A percentile compares a stretch with the other conserved stretches of the same genome.
phyloP scores from a whole-genome alignment of 2,329 filamentous ascomycete species.

The Cytospora mali region DNA sequence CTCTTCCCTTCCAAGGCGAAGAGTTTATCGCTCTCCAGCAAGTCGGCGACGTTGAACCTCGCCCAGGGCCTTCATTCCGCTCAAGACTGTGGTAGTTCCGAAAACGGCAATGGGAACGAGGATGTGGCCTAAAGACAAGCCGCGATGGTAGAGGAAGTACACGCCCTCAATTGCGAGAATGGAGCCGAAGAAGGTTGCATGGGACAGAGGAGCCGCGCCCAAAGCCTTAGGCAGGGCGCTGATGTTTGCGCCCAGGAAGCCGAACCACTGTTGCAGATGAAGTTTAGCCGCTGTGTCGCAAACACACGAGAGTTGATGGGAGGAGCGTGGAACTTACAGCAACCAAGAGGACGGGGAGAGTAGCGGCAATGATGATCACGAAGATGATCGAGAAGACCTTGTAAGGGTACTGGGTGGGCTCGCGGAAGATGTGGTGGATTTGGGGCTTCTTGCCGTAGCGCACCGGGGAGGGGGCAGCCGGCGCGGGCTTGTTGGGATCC shows the following conservation, averaged over 20 bases:
- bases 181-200: conserved; percentile 83
- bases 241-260: conserved; percentile 77
- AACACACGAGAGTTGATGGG: not conserved
- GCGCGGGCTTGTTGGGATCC: conserved; percentile 62
- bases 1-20: not conserved
- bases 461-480: conserved; percentile 66
- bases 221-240: conserved; percentile 77
- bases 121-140: conserved; percentile 89
- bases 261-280: conserved; percentile 64
- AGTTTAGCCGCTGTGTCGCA: not conserved
- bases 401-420: conserved; percentile 78
- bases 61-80: conserved; percentile 84
- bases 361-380: conserved; percentile 68
- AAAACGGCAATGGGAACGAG: conserved; percentile 73
- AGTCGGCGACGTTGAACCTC: conserved; percentile 90
- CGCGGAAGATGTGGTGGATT: conserved; percentile 89
- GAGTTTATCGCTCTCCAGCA: conserved; percentile 64
- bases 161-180: conserved; percentile 85
- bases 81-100: conserved; percentile 74
- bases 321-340: conserved; percentile 54
- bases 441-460: conserved; percentile 83
- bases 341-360: conserved; percentile 73
- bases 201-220: conserved; percentile 74
- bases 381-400: conserved; percentile 80
- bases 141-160: conserved; percentile 92